phyloP scores from a whole-genome alignment of 2,329 filamentous ascomycete species.

The Chaetomiaceae sp. region DNA sequence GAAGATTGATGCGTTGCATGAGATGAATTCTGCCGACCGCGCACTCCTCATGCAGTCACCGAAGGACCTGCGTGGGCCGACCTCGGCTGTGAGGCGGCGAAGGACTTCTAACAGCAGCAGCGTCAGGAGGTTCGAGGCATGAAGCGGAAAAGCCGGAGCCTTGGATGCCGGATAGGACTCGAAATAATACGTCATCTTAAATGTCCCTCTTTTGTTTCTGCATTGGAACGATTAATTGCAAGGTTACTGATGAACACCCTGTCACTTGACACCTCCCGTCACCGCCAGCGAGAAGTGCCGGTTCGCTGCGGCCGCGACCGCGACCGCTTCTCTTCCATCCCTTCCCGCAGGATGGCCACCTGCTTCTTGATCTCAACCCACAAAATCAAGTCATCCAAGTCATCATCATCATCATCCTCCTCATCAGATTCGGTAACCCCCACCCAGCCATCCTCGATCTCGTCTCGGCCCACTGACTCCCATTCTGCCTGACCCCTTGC shows the following conservation, averaged over 20 bases:
- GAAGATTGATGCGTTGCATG: constrained; percentile 23
- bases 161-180: neutral
- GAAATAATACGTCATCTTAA: too few species aligned
- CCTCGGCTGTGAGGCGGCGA: constrained; percentile 12
- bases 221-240: neutral
- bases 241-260: too few species aligned
- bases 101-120: constrained; percentile 18
- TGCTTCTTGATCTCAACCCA: constrained; percentile 63
- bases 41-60: constrained; percentile 1
- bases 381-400: constrained; percentile 48
- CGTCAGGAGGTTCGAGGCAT: constrained; percentile 13
- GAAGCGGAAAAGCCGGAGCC: neutral
- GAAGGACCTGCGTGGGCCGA: constrained; percentile 4
- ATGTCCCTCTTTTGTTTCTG: too few species aligned
- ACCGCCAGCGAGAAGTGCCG: too few species aligned
- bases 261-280: too few species aligned
- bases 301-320: too few species aligned
- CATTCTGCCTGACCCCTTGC: constrained; percentile 10
- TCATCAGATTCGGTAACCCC: constrained; percentile 30
- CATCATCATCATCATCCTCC: constrained; percentile 33
- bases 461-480: constrained; percentile 11
- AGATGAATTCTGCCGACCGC: constrained; percentile 5
- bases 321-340: constrained; percentile 43
- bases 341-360: constrained; percentile 55
- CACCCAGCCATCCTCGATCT: constrained; percentile 26